Evolutionary conservation across 2,329 filamentous ascomycete genomes (phyloP).

Genomic region (Alternaria burnsii): DNA sequence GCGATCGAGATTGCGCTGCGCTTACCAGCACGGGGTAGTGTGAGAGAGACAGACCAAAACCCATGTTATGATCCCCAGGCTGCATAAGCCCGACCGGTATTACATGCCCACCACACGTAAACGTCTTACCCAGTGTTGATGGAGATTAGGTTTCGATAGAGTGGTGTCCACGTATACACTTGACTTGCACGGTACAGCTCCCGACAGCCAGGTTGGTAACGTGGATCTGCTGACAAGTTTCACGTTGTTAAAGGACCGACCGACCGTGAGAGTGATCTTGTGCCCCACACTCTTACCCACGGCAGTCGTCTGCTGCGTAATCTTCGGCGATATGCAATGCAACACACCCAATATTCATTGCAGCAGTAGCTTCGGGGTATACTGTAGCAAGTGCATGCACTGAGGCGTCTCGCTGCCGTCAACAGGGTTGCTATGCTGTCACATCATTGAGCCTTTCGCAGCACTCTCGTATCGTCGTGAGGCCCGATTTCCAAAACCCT

Average conservation of each 20-base stretch:
- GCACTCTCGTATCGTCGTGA: not conserved
- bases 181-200: slow-evolving; percentile 10
- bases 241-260: slow-evolving; percentile 17
- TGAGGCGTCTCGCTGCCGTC: not conserved
- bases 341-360: slow-evolving; percentile 27
- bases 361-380: slow-evolving; percentile 35
- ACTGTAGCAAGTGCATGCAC: slow-evolving; percentile 24
- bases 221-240: slow-evolving; percentile 18
- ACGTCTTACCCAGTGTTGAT: not conserved
- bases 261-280: slow-evolving; percentile 15
- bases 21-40: slow-evolving; percentile 20
- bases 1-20: slow-evolving; percentile 14
- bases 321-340: slow-evolving; percentile 19
- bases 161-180: slow-evolving; percentile 19
- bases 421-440: slow-evolving; percentile 5
- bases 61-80: slow-evolving; percentile 19
- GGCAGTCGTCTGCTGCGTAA: slow-evolving; percentile 8
- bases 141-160: slow-evolving; percentile 19
- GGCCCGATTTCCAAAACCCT: slow-evolving; percentile 7
- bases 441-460: slow-evolving; percentile 5
- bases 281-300: slow-evolving; percentile 12
- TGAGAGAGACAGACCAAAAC: slow-evolving; percentile 4
- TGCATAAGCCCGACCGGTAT: slow-evolving; percentile 18
- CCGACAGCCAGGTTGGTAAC: slow-evolving; percentile 20
- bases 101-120: slow-evolving; percentile 11